Evolutionary conservation across 495 filamentous ascomycete genomes (phyloP).

Genomic region (Penicillium taxi): DNA sequence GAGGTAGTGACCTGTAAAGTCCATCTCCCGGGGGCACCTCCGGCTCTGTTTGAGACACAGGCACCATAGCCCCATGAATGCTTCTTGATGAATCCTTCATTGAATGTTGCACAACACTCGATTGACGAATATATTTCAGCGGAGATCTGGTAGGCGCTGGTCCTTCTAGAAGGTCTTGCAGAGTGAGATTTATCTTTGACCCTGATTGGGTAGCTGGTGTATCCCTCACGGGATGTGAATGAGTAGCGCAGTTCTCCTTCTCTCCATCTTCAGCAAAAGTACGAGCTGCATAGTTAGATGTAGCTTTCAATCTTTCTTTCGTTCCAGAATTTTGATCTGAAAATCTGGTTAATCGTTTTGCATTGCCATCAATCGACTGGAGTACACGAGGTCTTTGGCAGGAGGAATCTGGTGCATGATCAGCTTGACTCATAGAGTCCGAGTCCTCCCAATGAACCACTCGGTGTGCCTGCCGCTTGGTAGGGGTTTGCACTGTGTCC

Average conservation of each 20-base stretch:
- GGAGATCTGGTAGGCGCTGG: conserved; percentile 24
- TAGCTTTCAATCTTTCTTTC: no score
- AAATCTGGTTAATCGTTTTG: conserved; percentile 1
- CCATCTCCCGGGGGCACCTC: conserved; percentile 26
- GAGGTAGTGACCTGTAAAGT: conserved; percentile 45
- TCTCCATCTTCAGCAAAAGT: conserved; percentile 44
- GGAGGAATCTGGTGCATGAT: background rate
- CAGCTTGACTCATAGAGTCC: no score
- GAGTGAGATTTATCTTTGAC: background rate
- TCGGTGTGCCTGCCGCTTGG: conserved; percentile 38
- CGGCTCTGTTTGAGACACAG: conserved; percentile 1
- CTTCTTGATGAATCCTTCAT: background rate
- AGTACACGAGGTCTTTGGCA: conserved; percentile 9
- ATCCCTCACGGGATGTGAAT: background rate
- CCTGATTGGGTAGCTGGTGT: background rate
- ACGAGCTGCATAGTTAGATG: no score
- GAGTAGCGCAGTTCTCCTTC: conserved; percentile 4
- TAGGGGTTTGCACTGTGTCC: conserved; percentile 54
- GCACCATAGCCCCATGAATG: background rate
- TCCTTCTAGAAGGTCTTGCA: conserved; percentile 32
- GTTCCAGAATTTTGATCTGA: conserved; percentile 1
- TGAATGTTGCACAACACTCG: background rate
- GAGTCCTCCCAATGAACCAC: conserved; percentile 6
- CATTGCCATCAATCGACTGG: conserved; percentile 20
- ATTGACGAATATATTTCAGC: conserved; percentile 3